A percentile compares a stretch with the other conserved stretches of the same genome.
Conservation (phyloP, 2,329 filamentous ascomycete genomes). For the Lizonia empirigonia region DNA sequence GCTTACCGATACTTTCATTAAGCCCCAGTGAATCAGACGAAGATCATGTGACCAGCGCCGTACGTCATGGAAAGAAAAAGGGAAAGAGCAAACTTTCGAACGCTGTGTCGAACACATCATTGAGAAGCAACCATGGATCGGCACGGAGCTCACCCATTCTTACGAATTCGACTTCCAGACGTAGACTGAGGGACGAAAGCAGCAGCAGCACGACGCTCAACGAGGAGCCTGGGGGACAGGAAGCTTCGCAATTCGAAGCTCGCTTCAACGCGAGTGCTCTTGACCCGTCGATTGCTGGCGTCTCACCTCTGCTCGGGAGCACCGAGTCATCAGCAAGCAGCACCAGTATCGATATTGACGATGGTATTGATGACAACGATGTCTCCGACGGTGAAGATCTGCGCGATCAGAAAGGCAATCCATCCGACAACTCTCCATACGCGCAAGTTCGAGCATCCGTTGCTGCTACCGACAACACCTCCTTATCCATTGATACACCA, state of each 20-base stretch:
- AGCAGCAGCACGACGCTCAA: conserved; percentile 33
- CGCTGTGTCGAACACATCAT: conserved; percentile 18
- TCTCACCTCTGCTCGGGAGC: conserved; percentile 30
- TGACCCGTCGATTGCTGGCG: conserved; percentile 29
- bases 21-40: conserved; percentile 47
- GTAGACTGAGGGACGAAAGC: conserved; percentile 33
- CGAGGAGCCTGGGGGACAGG: conserved; percentile 34
- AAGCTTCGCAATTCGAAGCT: conserved; percentile 39
- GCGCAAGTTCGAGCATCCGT: conserved; percentile 81
- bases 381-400: conserved; percentile 45
- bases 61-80: conserved; percentile 34
- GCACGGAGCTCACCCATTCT: conserved; percentile 28
- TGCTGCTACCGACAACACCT: conserved; percentile 73
- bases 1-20: conserved; percentile 55
- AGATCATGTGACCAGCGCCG: conserved; percentile 34
- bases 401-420: conserved; percentile 52
- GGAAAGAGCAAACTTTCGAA: conserved; percentile 45
- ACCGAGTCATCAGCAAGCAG: conserved; percentile 39
- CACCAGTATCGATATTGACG: conserved; percentile 35
- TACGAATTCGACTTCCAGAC: conserved; percentile 30
- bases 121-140: conserved; percentile 23
- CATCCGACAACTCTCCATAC: conserved; percentile 74
- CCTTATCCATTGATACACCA: conserved; percentile 83
- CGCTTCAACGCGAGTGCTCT: conserved; percentile 41
- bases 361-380: conserved; percentile 33